Evolutionary conservation across 306 rosid genomes (phyloP).

Genomic region (Lathyrus tuberosus): DNA sequence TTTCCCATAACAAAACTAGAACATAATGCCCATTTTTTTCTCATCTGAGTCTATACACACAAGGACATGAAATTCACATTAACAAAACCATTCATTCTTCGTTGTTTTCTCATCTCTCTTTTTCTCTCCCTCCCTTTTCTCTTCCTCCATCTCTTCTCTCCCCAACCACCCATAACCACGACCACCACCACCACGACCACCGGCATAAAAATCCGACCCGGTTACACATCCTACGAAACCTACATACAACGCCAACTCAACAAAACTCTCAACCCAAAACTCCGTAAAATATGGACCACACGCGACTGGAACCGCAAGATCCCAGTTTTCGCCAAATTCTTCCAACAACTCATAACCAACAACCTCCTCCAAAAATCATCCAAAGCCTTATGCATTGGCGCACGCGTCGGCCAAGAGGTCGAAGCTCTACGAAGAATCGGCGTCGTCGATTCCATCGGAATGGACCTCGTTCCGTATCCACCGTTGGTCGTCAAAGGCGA

Average conservation of each 20-base stretch:
- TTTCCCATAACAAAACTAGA: conserved; percentile 9
- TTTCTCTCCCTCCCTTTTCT: conserved; percentile 63
- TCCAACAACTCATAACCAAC: conserved; percentile 44
- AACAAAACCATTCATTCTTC: conserved; percentile 47
- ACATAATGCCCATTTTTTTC: not conserved
- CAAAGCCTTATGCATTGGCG: conserved; percentile 74
- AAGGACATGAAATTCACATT: conserved; percentile 52
- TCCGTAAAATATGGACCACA: conserved; percentile 81
- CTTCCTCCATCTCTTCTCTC: conserved; percentile 40
- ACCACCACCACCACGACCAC: not conserved
- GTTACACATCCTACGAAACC: conserved; percentile 71
- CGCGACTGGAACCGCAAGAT: conserved; percentile 94
- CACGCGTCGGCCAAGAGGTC: conserved; percentile 91
- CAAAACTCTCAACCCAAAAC: conserved; percentile 89
- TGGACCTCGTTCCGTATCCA: conserved; percentile 83
- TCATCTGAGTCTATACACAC: not conserved
- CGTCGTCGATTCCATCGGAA: conserved; percentile 69
- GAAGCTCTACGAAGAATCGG: conserved; percentile 76
- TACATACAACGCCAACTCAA: conserved; percentile 82
- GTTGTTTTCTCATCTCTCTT: conserved; percentile 57
- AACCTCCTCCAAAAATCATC: conserved; percentile 52
- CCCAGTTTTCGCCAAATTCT: conserved; percentile 63
- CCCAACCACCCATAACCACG: conserved; percentile 6
- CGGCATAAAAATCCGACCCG: conserved; percentile 79
- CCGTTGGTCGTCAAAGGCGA: conserved; percentile 81